These are phyloP conservation scores for Ricinus communis DNA, from an alignment of 345 rosid genomes.

Conservation along the genomic window DNA sequence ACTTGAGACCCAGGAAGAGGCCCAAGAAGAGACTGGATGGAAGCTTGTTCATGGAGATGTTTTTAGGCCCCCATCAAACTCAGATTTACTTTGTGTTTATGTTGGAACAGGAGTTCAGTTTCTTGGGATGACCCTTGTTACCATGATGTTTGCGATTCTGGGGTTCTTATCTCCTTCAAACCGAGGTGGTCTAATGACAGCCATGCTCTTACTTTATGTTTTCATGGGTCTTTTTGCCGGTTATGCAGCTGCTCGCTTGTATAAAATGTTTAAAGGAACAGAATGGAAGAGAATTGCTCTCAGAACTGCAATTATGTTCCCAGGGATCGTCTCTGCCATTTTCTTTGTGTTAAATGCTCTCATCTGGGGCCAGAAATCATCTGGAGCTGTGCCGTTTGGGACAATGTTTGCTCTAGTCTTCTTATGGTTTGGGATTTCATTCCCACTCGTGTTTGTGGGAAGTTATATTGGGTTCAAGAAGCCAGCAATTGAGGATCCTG, in stretches of 20 bases:
- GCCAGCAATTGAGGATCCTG: slow-evolving; percentile 69
- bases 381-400: slow-evolving; percentile 84
- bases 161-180: slow-evolving; percentile 83
- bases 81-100: slow-evolving; percentile 64
- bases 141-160: slow-evolving; percentile 71
- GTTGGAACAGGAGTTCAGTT: slow-evolving; percentile 81
- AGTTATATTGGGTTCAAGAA: slow-evolving; percentile 68
- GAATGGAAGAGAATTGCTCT: slow-evolving; percentile 75
- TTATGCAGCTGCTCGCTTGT: slow-evolving; percentile 58
- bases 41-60: slow-evolving; percentile 81
- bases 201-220: slow-evolving; percentile 80
- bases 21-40: slow-evolving; percentile 90
- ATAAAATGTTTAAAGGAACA: slow-evolving; percentile 75
- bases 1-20: slow-evolving; percentile 84
- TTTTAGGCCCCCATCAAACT: slow-evolving; percentile 68
- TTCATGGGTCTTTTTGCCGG: slow-evolving; percentile 85
- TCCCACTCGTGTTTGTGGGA: slow-evolving; percentile 70
- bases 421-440: slow-evolving; percentile 80
- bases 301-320: slow-evolving; percentile 73
- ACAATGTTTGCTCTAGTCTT: slow-evolving; percentile 80
- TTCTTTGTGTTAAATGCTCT: slow-evolving; percentile 72
- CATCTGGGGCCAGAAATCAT: slow-evolving; percentile 84
- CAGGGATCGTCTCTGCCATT: slow-evolving; percentile 58
- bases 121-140: slow-evolving; percentile 71
- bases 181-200: slow-evolving; percentile 87